These are phyloP conservation scores for Epipyxis sp. DNA, from an alignment of 108 stramenopile species.

Conservation along the genomic window DNA sequence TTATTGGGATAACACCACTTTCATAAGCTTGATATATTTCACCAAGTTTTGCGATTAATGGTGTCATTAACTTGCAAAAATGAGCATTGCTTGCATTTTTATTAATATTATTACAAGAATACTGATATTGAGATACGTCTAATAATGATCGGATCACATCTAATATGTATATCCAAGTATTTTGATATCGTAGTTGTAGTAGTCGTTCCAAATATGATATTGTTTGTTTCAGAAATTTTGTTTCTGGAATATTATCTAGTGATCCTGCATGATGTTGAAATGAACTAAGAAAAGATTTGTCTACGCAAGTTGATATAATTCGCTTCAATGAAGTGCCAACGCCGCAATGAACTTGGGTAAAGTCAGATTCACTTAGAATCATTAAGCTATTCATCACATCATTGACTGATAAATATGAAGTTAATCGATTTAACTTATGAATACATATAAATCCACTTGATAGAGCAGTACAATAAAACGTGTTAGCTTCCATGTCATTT, in stretches of 20 bases:
- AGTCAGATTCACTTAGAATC: background rate
- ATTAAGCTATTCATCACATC: background rate
- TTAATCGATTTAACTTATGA: background rate
- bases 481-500: conserved; percentile 8
- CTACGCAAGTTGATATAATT: background rate
- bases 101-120: too few relatives aligned
- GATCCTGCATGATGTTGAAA: background rate
- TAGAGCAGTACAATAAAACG: background rate
- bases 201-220: background rate
- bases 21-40: background rate
- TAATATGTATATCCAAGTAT: background rate
- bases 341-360: conserved; percentile 11
- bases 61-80: background rate
- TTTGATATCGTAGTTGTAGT: background rate
- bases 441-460: background rate
- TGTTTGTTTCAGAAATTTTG: background rate
- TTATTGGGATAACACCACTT: background rate
- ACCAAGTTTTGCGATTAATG: background rate
- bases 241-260: background rate
- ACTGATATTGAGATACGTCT: background rate
- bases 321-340: background rate
- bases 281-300: background rate
- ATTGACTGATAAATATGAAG: background rate
- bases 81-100: background rate
- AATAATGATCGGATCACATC: conserved; percentile 11